Base-by-base conservation (phyloP, 805 yeast genomes). In the Metschnikowia hibisci region DNA sequence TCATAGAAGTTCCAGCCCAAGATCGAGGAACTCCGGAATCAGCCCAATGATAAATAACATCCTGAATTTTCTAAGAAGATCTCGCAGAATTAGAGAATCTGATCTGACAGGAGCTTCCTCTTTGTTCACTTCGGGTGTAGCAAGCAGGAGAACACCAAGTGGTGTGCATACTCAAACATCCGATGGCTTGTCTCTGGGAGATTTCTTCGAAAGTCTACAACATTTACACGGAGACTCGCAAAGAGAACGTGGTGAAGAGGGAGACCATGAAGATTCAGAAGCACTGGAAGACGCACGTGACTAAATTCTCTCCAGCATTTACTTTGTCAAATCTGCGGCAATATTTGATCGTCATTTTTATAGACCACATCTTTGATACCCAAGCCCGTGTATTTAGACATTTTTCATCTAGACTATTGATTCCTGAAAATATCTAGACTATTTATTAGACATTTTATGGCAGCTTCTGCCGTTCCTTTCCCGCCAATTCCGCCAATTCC, bases 61-160 rank as follows among this genome's bases (percentile, higher is more conserved):
- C 16, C 50, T 44, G 39, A 45, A 44, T 26, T 42, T 39, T 12
- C 43, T 53, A 7, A 34, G 53, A 22, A 39, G 50, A 15, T 35
- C 44, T 3, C 28, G 45, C 9, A 25, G 48, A 6, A 34, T 15
- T 18, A 39, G 52, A 5, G 50, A 41, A n/a, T 31, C 38, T 8
- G 43, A 38, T 27, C 15, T 27, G 15, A 7, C 43, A 6, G 47
- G 48, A 14, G 41, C 45, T 9, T 26, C 36, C 14, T 30, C 54
- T 46, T 46, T 68, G 32, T 76, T 77, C 50, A 73, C 80, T 1
- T 50, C 70, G 3, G 81, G 80, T 1, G 74, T 77, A 8, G 57
- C 71, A 11, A 75, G 80, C 49, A 64, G 77, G 44, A 58, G 81
- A 45, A 73, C 76, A 0, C 54, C 65, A 0, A 53, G 48, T 35